Conservation (phyloP, 2,329 filamentous ascomycete genomes). For the Emericellopsis atlantica region DNA sequence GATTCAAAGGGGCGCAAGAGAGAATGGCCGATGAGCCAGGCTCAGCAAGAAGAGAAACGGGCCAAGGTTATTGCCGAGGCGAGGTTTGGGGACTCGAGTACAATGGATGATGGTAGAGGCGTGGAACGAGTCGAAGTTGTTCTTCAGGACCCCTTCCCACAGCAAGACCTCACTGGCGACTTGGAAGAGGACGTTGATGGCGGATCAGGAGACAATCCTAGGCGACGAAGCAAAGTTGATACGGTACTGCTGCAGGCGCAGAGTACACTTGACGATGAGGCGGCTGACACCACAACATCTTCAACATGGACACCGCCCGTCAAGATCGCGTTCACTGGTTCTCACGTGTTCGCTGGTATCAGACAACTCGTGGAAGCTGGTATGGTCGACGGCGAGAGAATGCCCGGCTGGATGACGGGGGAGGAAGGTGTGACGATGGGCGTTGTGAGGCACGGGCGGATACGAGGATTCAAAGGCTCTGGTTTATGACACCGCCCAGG, state of each 20-base stretch:
- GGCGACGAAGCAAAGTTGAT: conserved; percentile 22
- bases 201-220: conserved; percentile 3
- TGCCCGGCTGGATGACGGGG: conserved; percentile 87
- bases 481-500: conserved; percentile 24
- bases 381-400: conserved; percentile 59
- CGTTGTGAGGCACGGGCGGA: conserved; percentile 52
- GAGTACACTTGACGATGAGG: conserved; percentile 5
- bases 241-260: conserved; percentile 16
- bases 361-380: conserved; percentile 67
- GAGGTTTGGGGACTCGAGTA: conserved; percentile 55
- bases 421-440: conserved; percentile 71
- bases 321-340: conserved; percentile 57
- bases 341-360: conserved; percentile 71
- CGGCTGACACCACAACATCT: conserved; percentile 8
- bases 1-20: not conserved
- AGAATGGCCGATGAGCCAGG: conserved; percentile 11
- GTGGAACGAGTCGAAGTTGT: conserved; percentile 49
- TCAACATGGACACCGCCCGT: conserved; percentile 24
- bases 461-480: conserved; percentile 45
- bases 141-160: conserved; percentile 44
- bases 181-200: conserved; percentile 5
- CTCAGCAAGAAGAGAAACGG: conserved; percentile 32
- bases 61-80: conserved; percentile 49
- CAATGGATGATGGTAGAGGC: conserved; percentile 42
- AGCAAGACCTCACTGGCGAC: conserved; percentile 4